Evolutionary conservation across 2,329 filamentous ascomycete genomes (phyloP), one percentile per base, ranked within the genome.

Genomic region (Emmonsia crescens): DNA sequence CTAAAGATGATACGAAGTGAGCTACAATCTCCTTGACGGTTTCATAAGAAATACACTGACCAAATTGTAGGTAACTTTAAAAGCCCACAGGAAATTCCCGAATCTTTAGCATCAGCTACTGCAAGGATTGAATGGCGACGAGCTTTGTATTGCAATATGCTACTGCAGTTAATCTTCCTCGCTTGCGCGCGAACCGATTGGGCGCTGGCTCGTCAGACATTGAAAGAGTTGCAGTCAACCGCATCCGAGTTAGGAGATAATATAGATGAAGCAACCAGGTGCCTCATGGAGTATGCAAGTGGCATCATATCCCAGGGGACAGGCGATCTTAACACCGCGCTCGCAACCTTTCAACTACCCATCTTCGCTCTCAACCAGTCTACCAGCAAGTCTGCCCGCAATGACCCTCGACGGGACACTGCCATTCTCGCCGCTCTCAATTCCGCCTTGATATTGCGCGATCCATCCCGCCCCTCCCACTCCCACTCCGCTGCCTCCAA

Each of bases 251-350:
- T 78, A 78, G 74, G 63, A 63, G 68, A 77, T 40, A 68, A 69
- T 10, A 69, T 75, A 27, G 68, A 75, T 2, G 72, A 74, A 16
- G 69, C 72, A 1, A 79, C 85, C 42, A 72, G 74, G 29, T 76
- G 84, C 40, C 79, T 89, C 52, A 79, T 83, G 6, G 77, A 83
- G 51, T 96, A 96, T 73, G 83, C 96, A 21, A 79, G 82, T 0
- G 92, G 88, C 0, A 82, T 89, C 8, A 88, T 91, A 67, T 79
- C 85, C 59, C 93, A 96, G 76, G 89, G 87, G 21, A 86, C 82
- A 5, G 91, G 91, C 19, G 81, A 91, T 65, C 79, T 94, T 1
- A 77, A 83, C n/a, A 76, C 77, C 1, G 91, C 93, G 3, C 76
- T 91, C 16, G 68, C 77, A 3, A 80, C 87, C 10, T 96, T 89